Evolutionary conservation across 768 basidiomycete genomes (phyloP).

Genomic region (Lepiota subincarnata): DNA sequence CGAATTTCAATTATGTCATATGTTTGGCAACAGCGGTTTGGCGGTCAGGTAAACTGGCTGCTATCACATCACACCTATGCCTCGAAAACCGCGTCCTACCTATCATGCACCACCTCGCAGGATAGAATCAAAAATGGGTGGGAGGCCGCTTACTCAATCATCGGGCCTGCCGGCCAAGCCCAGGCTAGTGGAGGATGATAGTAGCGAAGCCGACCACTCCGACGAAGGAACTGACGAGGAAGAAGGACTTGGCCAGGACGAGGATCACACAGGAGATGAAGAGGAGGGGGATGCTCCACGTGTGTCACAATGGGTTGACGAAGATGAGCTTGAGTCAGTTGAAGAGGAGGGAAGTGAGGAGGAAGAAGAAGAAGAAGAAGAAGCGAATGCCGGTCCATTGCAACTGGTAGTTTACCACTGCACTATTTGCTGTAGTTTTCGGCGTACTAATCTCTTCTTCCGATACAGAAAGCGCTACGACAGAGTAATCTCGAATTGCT

Average conservation of each 20-base stretch:
- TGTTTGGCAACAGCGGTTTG: background rate
- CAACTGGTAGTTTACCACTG: constrained; percentile 22
- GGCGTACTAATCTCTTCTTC: background rate
- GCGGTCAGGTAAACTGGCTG: background rate
- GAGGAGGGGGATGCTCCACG: constrained; percentile 23
- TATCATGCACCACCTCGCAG: background rate
- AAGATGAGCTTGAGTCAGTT: constrained; percentile 20
- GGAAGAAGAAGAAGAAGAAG: constrained; percentile 34
- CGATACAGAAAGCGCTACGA: constrained; percentile 22
- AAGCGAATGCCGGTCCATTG: constrained; percentile 26
- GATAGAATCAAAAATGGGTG: background rate
- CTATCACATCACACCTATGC: constrained; percentile 22
- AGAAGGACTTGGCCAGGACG: background rate
- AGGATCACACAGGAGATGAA: constrained; percentile 12
- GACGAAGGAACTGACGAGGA: background rate
- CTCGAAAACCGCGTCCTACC: constrained; percentile 32
- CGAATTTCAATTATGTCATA: constrained; percentile 1
- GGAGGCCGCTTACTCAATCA: background rate
- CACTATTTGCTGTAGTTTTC: background rate
- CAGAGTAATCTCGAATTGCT: constrained; percentile 17
- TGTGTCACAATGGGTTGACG: constrained; percentile 21
- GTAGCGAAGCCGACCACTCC: constrained; percentile 10
- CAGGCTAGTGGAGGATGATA: background rate
- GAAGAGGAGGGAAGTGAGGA: constrained; percentile 43
- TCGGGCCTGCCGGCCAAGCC: background rate